Percentiles rank a stretch among this genome's conserved stretches.
Conservation (phyloP, 306 rosid species). For the Rosa lucieae region DNA sequence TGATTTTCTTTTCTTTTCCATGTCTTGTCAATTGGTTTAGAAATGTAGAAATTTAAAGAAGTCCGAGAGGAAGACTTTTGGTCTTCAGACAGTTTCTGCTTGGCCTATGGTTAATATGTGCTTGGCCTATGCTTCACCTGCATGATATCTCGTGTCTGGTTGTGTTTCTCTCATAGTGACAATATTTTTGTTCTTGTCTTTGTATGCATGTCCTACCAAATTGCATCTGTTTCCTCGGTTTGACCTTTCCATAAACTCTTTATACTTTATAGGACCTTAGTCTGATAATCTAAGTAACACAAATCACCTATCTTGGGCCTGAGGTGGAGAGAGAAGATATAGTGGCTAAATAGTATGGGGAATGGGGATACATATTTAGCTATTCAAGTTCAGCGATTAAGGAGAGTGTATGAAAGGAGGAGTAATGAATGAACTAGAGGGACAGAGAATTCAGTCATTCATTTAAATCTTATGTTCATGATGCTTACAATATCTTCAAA, state of each 20-base stretch:
- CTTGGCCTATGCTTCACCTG: neutral
- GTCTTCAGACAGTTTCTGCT: neutral
- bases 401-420: neutral
- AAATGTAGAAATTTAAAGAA: neutral
- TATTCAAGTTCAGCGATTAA: neutral
- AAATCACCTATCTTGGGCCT: neutral
- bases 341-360: neutral
- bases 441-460: neutral
- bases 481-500: neutral
- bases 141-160: neutral
- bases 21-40: neutral
- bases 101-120: neutral
- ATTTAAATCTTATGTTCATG: neutral
- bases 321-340: neutral
- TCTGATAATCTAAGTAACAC: neutral
- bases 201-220: neutral
- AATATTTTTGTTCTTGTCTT: neutral
- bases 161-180: constrained; percentile 1
- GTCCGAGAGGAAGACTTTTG: neutral
- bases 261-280: neutral
- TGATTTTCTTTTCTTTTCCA: neutral
- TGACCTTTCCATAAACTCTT: neutral
- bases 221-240: neutral
- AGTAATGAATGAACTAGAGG: neutral
- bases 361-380: neutral